These are phyloP conservation scores for Salvia splendens DNA, from an alignment of 257 asterid species.

Conservation along the genomic window DNA sequence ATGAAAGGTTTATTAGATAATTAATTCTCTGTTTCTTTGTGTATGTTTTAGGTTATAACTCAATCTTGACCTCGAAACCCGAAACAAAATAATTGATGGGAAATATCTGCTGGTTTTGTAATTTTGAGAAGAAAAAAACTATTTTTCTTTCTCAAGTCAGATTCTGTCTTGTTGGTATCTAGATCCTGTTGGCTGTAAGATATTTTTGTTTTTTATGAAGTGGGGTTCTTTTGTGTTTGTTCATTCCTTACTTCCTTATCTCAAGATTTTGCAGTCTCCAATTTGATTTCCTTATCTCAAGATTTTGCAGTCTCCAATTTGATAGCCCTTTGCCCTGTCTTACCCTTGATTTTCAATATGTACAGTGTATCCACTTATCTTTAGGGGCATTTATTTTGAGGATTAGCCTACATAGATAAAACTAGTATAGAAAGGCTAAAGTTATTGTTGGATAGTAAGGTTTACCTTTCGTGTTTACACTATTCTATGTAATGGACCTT, in stretches of 20 bases:
- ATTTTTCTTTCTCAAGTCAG: not conserved
- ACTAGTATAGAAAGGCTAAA: no score
- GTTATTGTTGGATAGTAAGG: not conserved
- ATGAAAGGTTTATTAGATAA: no score
- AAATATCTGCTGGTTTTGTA: not conserved
- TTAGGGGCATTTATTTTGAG: not conserved
- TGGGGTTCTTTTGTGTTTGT: not conserved
- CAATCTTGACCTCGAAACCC: no score
- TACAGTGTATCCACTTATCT: not conserved
- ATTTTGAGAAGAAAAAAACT: not conserved
- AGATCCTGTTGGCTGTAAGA: not conserved
- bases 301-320: not conserved
- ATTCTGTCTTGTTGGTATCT: not conserved
- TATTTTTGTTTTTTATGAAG: not conserved
- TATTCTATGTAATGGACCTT: no score
- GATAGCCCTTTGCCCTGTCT: constrained; percentile 8
- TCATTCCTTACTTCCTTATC: not conserved
- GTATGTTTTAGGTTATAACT: no score
- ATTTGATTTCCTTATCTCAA: no score
- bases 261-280: no score
- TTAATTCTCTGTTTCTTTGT: no score
- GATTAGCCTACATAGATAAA: no score
- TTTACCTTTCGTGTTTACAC: not conserved
- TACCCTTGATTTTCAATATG: not conserved
- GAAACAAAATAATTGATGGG: no score